Base-by-base conservation (phyloP, 306 rosid species). In the Vicia sativa region DNA sequence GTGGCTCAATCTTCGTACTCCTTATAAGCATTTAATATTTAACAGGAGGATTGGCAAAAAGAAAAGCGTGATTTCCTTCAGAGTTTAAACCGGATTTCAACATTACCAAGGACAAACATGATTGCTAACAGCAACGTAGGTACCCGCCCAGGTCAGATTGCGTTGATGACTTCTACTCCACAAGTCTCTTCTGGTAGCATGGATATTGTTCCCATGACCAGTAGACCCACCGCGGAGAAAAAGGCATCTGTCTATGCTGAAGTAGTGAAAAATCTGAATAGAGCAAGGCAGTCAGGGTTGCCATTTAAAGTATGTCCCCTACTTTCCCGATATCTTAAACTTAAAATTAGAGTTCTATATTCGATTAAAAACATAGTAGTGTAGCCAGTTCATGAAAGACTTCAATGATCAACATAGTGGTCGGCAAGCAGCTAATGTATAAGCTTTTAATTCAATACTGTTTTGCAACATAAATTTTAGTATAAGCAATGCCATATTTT, bases 1-100 rank as follows among this genome's bases (percentile, higher is more conserved):
- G 15, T 19, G 45, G 43, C 46, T 77, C 79, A 68, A 54, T 48
- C 15, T 29, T 72, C 55, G 70, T 70, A 78, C 57, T 56, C 52
- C 45, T 67, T 49, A 41, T 15, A 53, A 46, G 73, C 76, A 80
- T 61, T 71, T 75, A 55, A 55, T 87, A 63, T 71, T 49, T 75
- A 65, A 65, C 87, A 93, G 99, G 99, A 90, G 81, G 97, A 93
- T 78, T 93, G 99, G 97, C 96, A 88, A 79, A 93, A 88, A 73
- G 99, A 88, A 81, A 93, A 88, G 62, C 90, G 99, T 61, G 99
- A 90, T 82, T 88, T 89, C 78, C 91, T 90, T 74, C 99, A 88
- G 86, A 93, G 96, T 82, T 82, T 93, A 71, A 90, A 86, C 75
- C 82, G 91, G 66, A 90, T 93, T 83, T 93, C 97, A 65, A 78